phyloP scores from a whole-genome alignment of 192 early-diverging fungal species.

The Coemansia nantahalensis region DNA sequence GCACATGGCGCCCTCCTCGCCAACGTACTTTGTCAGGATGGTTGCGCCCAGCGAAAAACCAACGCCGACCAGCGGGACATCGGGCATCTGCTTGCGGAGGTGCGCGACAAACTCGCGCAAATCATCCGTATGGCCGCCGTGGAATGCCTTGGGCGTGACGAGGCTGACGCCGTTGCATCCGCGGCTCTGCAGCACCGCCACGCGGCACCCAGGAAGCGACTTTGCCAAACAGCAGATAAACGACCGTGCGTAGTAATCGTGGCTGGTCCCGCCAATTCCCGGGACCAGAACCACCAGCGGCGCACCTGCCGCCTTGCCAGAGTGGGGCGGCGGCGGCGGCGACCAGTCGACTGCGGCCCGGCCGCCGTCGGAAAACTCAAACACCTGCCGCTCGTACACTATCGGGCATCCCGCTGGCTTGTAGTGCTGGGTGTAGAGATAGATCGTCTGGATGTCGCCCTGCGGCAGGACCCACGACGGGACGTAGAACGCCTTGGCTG shows the following conservation, averaged over 20 bases:
- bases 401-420: constrained; percentile 45
- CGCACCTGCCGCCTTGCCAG: constrained; percentile 4
- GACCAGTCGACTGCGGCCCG: constrained; percentile 47
- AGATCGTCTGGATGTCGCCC: constrained; percentile 78
- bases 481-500: constrained; percentile 54
- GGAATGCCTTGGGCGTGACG: constrained; percentile 74
- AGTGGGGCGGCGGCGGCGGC: constrained; percentile 15
- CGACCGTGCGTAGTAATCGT: constrained; percentile 48
- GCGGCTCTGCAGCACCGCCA: constrained; percentile 83
- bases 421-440: constrained; percentile 50
- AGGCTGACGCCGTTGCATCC: constrained; percentile 80
- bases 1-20: constrained; percentile 73
- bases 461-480: constrained; percentile 70
- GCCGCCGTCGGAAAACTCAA: constrained; percentile 47
- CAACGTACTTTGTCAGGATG: constrained; percentile 87
- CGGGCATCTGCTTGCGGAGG: constrained; percentile 52
- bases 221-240: constrained; percentile 34
- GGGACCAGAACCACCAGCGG: constrained; percentile 42
- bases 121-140: constrained; percentile 82
- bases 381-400: constrained; percentile 46
- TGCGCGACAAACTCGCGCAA: constrained; percentile 42
- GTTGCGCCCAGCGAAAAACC: constrained; percentile 94
- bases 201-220: constrained; percentile 61
- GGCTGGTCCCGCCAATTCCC: constrained; percentile 44
- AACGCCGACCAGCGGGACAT: constrained; percentile 71